Conservation (phyloP, 2,329 filamentous ascomycete species). For the Diaporthe caulivora region DNA sequence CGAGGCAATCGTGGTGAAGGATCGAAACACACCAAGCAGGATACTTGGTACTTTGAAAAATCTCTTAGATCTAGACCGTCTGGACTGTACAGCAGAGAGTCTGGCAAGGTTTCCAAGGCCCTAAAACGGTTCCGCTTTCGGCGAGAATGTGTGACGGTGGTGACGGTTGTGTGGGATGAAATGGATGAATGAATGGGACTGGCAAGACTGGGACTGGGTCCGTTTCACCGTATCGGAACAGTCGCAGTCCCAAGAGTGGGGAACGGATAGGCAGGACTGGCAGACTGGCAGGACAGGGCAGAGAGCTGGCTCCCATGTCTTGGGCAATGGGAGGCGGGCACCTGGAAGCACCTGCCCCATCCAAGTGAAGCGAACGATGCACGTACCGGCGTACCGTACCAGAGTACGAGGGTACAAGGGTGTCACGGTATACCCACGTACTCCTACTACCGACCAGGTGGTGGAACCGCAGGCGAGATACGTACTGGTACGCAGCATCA, state of each 20-base stretch:
- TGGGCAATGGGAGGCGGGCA: slow-evolving; percentile 28
- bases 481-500: neutral
- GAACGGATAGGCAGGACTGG: neutral
- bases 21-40: slow-evolving; percentile 1
- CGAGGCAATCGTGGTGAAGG: slow-evolving; percentile 19
- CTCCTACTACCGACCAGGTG: neutral
- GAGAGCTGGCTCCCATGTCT: neutral
- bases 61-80: slow-evolving; percentile 27
- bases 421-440: neutral
- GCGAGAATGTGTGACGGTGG: slow-evolving; percentile 28
- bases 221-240: slow-evolving; percentile 30
- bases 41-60: neutral
- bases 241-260: slow-evolving; percentile 13
- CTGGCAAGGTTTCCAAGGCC: neutral
- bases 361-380: slow-evolving; percentile 13
- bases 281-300: neutral
- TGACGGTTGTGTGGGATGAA: slow-evolving; percentile 20
- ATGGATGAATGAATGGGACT: neutral
- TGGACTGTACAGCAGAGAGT: neutral
- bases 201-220: neutral
- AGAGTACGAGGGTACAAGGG: slow-evolving; percentile 19
- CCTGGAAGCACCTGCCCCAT: slow-evolving; percentile 16
- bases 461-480: neutral
- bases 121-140: slow-evolving; percentile 32
- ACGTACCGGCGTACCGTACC: slow-evolving; percentile 25